phyloP scores from a whole-genome alignment of 2,329 filamentous ascomycete genomes.

The Curvularia verruculosa region DNA sequence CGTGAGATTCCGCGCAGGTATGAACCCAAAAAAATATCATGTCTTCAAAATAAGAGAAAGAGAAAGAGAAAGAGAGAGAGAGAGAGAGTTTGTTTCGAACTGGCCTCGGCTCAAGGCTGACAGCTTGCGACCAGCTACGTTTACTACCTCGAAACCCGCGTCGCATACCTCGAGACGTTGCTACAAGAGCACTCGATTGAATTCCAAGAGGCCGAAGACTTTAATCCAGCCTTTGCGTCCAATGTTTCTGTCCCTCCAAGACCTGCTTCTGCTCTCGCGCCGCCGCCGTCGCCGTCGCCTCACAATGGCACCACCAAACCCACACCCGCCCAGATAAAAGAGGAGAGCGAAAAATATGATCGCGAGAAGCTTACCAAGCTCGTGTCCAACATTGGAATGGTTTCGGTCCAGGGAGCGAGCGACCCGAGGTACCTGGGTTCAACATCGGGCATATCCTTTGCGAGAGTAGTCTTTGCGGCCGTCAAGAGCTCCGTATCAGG shows the following conservation, averaged over 20 bases:
- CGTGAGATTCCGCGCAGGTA: conserved; percentile 83
- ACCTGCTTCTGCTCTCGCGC: conserved; percentile 12
- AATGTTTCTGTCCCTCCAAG: conserved; percentile 35
- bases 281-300: conserved; percentile 31
- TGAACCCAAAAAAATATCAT: not conserved
- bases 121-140: conserved; percentile 70
- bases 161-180: conserved; percentile 80
- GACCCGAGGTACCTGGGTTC: conserved; percentile 84
- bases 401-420: conserved; percentile 76
- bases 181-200: conserved; percentile 71
- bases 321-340: conserved; percentile 25
- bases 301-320: conserved; percentile 31
- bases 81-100: conserved; percentile 4
- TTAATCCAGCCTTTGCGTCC: conserved; percentile 56
- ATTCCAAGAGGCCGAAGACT: conserved; percentile 72
- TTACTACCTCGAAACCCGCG: conserved; percentile 87
- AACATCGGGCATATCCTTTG: conserved; percentile 91
- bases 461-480: conserved; percentile 89
- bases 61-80: no score
- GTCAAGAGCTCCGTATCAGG: conserved; percentile 75
- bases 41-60: not conserved
- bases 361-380: conserved; percentile 68
- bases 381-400: conserved; percentile 73
- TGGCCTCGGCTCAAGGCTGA: conserved; percentile 13
- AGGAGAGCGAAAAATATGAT: conserved; percentile 59